A percentile compares a stretch with the other conserved stretches of the same genome.
Conservation (phyloP, 1,284 basidiomycete genomes). For the Stygiomarasmius scandens region DNA sequence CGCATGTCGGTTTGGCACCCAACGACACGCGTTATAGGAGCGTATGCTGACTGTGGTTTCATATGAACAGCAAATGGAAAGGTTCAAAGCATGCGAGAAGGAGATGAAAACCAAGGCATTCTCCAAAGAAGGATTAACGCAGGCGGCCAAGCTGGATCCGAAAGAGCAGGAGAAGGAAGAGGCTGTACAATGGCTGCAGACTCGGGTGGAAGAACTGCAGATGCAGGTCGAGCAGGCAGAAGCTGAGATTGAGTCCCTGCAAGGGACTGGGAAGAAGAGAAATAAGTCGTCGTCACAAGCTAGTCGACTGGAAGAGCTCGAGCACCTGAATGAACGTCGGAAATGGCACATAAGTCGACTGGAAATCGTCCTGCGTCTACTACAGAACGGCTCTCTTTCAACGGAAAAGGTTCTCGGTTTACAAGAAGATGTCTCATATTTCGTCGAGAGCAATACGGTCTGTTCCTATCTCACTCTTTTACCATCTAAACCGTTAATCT, state of each 20-base stretch:
- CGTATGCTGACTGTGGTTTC: constrained; percentile 17
- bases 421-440: constrained; percentile 97
- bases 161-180: constrained; percentile 97
- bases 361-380: constrained; percentile 90
- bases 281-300: constrained; percentile 70
- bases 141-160: constrained; percentile 93
- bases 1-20: not conserved
- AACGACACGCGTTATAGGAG: not conserved
- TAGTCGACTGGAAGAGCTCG: constrained; percentile 82
- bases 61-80: constrained; percentile 95
- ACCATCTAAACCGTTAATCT: constrained; percentile 4
- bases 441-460: constrained; percentile 94
- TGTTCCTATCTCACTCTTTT: constrained; percentile 37
- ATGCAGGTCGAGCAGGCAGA: constrained; percentile 94
- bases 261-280: constrained; percentile 86
- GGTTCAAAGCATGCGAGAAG: constrained; percentile 99
- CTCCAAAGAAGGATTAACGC: constrained; percentile 97
- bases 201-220: constrained; percentile 88
- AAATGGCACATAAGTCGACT: constrained; percentile 95
- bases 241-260: constrained; percentile 92
- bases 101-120: constrained; percentile 99
- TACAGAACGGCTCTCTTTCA: constrained; percentile 92
- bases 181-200: constrained; percentile 84
- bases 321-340: constrained; percentile 89
- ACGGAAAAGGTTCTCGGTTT: constrained; percentile 82